Conservation (phyloP, 306 rosid genomes). For the Urtica urens region DNA sequence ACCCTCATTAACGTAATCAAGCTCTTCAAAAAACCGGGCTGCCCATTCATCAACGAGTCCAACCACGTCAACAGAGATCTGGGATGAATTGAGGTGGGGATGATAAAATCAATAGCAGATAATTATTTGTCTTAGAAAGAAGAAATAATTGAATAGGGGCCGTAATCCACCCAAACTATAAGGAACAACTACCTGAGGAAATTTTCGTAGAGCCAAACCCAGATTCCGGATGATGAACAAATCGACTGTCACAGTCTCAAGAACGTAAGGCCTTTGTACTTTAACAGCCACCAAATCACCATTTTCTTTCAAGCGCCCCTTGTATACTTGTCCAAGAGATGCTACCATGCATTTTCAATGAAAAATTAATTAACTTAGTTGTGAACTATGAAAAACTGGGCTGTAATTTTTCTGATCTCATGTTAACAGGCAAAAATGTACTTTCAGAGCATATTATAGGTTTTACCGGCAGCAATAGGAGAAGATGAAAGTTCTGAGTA, state of each 20-base stretch:
- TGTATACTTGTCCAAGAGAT: conserved; percentile 94
- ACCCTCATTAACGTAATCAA: conserved; percentile 92
- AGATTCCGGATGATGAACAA: conserved; percentile 73
- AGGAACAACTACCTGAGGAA: conserved; percentile 72
- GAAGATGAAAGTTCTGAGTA: conserved; percentile 89
- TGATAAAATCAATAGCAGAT: conserved; percentile 11
- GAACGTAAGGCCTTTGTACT: conserved; percentile 98
- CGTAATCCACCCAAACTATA: too few relatives aligned
- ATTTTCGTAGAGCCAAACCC: conserved; percentile 77
- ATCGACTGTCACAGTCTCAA: conserved; percentile 91
- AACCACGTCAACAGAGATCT: conserved; percentile 92
- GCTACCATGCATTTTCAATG: conserved; percentile 35
- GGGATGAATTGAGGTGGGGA: conserved; percentile 16
- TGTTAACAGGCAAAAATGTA: conserved; percentile 12
- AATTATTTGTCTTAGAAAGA: conserved; percentile 1
- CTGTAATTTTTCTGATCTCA: too few relatives aligned
- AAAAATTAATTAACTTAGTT: conserved; percentile 8
- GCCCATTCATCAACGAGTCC: conserved; percentile 99
- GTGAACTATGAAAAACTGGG: conserved; percentile 15
- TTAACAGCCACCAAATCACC: conserved; percentile 97
- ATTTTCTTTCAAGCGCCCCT: conserved; percentile 85
- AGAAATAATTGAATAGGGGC: background rate
- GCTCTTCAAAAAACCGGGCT: conserved; percentile 93
- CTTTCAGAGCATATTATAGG: conserved; percentile 25
- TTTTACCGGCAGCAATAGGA: conserved; percentile 95